A percentile compares a stretch with the other conserved stretches of the same genome.
Conservation (phyloP, 163 green algal genomes). For the Chlorella variabilis region DNA sequence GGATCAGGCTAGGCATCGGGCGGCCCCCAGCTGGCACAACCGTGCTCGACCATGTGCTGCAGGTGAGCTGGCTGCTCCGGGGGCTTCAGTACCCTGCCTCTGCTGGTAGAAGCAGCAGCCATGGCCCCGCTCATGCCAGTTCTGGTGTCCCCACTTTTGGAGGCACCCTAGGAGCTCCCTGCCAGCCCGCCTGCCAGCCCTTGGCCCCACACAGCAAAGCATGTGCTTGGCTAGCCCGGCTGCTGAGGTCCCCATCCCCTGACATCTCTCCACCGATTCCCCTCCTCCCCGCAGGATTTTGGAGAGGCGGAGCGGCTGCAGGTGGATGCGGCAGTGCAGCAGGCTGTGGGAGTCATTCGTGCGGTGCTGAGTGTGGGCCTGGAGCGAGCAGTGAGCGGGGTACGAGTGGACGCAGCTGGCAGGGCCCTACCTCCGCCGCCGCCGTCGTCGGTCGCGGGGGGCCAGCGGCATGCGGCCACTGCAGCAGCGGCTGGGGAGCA, state of each 20-base stretch:
- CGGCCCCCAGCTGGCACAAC: slow-evolving; percentile 37
- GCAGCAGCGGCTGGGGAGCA: not conserved
- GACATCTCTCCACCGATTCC: no score
- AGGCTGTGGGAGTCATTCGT: slow-evolving; percentile 53
- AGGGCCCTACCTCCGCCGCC: slow-evolving; percentile 9
- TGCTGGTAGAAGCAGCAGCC: no score
- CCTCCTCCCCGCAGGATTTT: slow-evolving; percentile 53
- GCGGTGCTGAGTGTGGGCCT: slow-evolving; percentile 72
- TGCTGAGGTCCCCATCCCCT: no score
- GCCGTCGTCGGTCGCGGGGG: not conserved
- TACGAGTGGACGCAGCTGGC: slow-evolving; percentile 45
- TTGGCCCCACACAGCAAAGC: no score
- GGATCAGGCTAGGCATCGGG: slow-evolving; percentile 61
- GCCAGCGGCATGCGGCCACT: not conserved
- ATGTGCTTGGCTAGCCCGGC: no score
- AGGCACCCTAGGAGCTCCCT: no score
- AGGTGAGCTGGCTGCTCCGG: slow-evolving; percentile 7
- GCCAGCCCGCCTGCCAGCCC: no score
- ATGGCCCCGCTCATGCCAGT: no score
- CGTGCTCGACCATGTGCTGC: slow-evolving; percentile 54
- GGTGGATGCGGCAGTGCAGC: slow-evolving; percentile 66
- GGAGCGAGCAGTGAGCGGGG: slow-evolving; percentile 73
- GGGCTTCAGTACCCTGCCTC: not conserved
- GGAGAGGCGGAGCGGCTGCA: slow-evolving; percentile 46
- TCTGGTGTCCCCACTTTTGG: no score